Base-by-base conservation (phyloP, 495 filamentous ascomycete species). In the Lindgomyces ingoldianus region DNA sequence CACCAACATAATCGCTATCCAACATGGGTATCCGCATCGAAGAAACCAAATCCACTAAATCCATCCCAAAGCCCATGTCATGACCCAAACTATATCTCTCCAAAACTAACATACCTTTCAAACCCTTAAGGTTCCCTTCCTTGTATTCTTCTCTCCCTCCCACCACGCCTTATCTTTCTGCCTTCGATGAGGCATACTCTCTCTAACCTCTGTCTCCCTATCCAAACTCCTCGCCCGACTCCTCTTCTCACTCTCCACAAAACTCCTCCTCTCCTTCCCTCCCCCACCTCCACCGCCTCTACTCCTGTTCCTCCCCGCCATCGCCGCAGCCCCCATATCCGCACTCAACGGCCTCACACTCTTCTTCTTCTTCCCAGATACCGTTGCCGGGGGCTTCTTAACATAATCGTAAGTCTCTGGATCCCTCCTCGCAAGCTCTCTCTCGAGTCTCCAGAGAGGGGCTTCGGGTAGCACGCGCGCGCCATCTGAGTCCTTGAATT, bases 361-460 rank as follows among this genome's bases (percentile, higher is more conserved):
- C 26, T 54, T 52, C 18, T 50, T 22, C 42, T 51, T 48, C 25
- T 44, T 47, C 44, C 21, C 4, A 24, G 44, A 18, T 4, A 4
- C 50, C 36, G 62, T 64, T 4, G 65, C 25, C 39, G 70, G 65
- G 19, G 76, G 76, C 48, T 57, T 44, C 22, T 65, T 53, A 4
- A 78, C 71, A 48, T 72, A 74, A 25, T 74, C 74, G n/a, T 65
- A 66, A 22, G 68, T 75, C 48, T 74, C 57, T 3, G 67, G 70
- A 57, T 78, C 76, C 47, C 67, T 53, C 22, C 58, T 56, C 19
- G 70, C 58, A n/a, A 78, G 55, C 58, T 75, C 72, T 10, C 62
- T 54, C 67, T 78, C 74, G 3, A 76, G 33, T 8, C 42, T 51
- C 71, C 70, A 72, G n/a, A 78, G 57, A 27, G 76, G 76, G 12